Base-by-base conservation (phyloP, 345 rosid genomes). In the Abelmoschus esculentus region DNA sequence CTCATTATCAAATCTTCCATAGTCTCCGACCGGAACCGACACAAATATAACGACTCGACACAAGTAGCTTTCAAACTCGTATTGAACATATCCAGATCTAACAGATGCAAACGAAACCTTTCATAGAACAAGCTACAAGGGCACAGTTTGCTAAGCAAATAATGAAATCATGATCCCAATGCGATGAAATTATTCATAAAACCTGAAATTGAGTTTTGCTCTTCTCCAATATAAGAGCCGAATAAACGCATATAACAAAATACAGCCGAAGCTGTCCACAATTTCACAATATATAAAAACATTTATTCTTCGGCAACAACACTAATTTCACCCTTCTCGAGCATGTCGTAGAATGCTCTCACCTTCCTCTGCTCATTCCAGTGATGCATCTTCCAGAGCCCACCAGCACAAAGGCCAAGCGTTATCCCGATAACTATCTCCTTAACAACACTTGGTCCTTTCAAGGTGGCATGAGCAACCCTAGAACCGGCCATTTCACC, bases 331-430 rank as follows among this genome's bases (percentile, higher is more conserved):
- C 92, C 99, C 58, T 86, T 91, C 77, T 91, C 97, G 13, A 89
- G 86, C 85, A 95, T 78, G 72, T 91, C 96, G 69, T 95, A 95
- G 75, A 95, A 91, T 50, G 91, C 73, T 80, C 97, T 91, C 54
- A 76, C 81, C 78, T 87, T 91, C 84, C 96, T 91, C 83, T 89
- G 96, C 85, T 91, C 96, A 50, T 89, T 95, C 97, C 97, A 95
- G 77, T 95, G 99, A 70, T 95, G 91, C 96, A 91, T 95, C 86
- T 95, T 95, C 97, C 97, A 95, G 13, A 90, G 62, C 72, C 92
- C 67, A 61, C 93, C 99, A 14, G 90, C 97, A 47, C 78, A 85
- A 75, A 91, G 72, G 19, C 93, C 99, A 6, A 95, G 87, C 4
- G 77, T 61, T 15, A 91, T 59, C 14, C 96, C 99, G 0, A 87